These are phyloP conservation scores for Kwoniella shandongensis DNA, from an alignment of 768 basidiomycete species.

Conservation along the genomic window DNA sequence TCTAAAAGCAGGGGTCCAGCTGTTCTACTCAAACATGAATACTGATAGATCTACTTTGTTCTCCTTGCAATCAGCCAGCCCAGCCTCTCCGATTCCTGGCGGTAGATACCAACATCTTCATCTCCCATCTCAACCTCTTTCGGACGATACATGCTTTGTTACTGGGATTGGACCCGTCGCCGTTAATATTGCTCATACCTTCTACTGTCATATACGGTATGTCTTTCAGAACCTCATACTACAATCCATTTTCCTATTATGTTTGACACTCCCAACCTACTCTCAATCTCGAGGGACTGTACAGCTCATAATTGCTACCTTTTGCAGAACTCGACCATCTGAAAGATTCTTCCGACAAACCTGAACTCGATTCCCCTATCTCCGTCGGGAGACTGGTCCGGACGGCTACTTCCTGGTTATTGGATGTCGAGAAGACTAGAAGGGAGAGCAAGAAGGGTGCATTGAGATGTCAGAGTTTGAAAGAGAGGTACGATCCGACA, in stretches of 20 bases:
- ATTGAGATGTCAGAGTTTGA: slow-evolving; percentile 35
- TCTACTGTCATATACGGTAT: slow-evolving; percentile 38
- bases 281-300: no score
- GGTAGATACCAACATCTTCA: slow-evolving; percentile 43
- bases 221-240: no score
- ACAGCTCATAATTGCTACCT: no score
- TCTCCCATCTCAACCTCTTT: slow-evolving; percentile 27
- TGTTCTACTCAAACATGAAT: not conserved
- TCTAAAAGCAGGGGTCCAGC: not conserved
- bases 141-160: slow-evolving; percentile 15
- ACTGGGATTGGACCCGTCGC: not conserved
- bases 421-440: slow-evolving; percentile 12
- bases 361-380: slow-evolving; percentile 2
- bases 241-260: no score
- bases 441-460: slow-evolving; percentile 18
- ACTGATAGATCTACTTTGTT: no score
- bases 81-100: slow-evolving; percentile 25
- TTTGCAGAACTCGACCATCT: slow-evolving; percentile 23
- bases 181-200: slow-evolving; percentile 30
- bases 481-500: slow-evolving; percentile 16
- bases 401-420: slow-evolving; percentile 23
- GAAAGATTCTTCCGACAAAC: slow-evolving; percentile 3
- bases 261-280: no score
- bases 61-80: slow-evolving; percentile 1
- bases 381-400: slow-evolving; percentile 20